Evolutionary conservation across 345 rosid genomes (phyloP).

Genomic region (Noccaea bulbosa): DNA sequence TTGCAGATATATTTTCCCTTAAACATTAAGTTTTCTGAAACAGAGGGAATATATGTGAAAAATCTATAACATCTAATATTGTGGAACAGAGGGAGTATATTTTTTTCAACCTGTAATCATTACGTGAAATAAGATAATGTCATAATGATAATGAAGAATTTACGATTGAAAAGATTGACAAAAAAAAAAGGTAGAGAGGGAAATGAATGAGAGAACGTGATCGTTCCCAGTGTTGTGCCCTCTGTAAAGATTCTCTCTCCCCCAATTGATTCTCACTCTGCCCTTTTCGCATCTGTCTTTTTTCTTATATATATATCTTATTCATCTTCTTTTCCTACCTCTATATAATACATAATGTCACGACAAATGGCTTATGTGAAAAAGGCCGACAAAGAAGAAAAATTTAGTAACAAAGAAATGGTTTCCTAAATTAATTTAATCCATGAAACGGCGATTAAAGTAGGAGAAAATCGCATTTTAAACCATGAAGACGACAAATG

Average conservation of each 20-base stretch:
- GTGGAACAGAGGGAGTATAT: no score
- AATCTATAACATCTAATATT: no score
- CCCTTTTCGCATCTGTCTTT: conserved; percentile 27
- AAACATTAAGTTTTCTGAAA: no score
- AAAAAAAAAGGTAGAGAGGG: background rate
- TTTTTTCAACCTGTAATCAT: background rate
- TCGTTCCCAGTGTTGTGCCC: conserved; percentile 42
- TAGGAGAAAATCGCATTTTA: no score
- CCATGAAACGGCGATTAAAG: conserved; percentile 28
- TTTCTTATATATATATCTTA: no score
- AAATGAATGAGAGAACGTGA: conserved; percentile 46
- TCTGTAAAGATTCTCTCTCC: conserved; percentile 42
- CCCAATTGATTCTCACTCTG: conserved; percentile 28
- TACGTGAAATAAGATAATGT: background rate
- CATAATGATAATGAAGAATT: conserved; percentile 7
- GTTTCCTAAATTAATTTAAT: background rate
- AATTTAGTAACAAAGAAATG: background rate
- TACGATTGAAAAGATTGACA: background rate
- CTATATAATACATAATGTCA: conserved; percentile 18
- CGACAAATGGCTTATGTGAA: conserved; percentile 32
- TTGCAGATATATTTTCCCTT: no score
- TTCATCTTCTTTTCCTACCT: background rate
- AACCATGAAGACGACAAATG: no score
- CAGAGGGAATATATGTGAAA: no score
- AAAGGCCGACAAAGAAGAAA: conserved; percentile 36